phyloP scores from a whole-genome alignment of 1,139 yeast genomes.

The Torulaspora pretoriensis region DNA sequence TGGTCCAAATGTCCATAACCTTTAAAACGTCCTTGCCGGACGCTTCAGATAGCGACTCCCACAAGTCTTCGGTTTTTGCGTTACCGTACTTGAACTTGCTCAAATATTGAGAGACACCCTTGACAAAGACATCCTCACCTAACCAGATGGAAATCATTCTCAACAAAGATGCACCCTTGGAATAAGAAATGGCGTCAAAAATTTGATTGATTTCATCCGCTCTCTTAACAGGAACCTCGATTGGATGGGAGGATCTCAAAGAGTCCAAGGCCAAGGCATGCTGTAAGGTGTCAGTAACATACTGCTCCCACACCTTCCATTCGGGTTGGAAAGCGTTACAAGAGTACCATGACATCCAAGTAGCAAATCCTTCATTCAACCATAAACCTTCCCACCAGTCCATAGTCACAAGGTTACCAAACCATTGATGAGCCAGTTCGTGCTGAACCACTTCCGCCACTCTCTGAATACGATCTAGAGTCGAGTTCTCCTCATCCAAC shows the following conservation, averaged over 20 bases:
- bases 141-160: conserved; percentile 73
- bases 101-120: conserved; percentile 74
- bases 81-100: conserved; percentile 68
- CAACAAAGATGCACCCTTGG: conserved; percentile 76
- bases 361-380: conserved; percentile 90
- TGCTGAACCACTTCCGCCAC: conserved; percentile 88
- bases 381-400: conserved; percentile 94
- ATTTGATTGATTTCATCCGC: conserved; percentile 85
- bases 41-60: conserved; percentile 70
- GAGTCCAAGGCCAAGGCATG: conserved; percentile 68
- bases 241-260: conserved; percentile 78
- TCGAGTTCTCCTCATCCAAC: conserved; percentile 61
- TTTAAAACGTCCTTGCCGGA: conserved; percentile 68
- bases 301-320: conserved; percentile 80
- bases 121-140: conserved; percentile 69
- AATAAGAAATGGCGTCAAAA: conserved; percentile 79
- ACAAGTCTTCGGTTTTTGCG: conserved; percentile 74
- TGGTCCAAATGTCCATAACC: conserved; percentile 81
- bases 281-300: conserved; percentile 66
- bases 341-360: conserved; percentile 84
- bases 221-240: conserved; percentile 75
- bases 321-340: conserved; percentile 75
- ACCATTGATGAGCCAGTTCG: conserved; percentile 93
- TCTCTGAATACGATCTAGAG: conserved; percentile 64
- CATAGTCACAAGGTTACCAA: conserved; percentile 88